Evolutionary conservation across 2,329 filamentous ascomycete species (phyloP).

Genomic region (Aspergillus luchuensis): DNA sequence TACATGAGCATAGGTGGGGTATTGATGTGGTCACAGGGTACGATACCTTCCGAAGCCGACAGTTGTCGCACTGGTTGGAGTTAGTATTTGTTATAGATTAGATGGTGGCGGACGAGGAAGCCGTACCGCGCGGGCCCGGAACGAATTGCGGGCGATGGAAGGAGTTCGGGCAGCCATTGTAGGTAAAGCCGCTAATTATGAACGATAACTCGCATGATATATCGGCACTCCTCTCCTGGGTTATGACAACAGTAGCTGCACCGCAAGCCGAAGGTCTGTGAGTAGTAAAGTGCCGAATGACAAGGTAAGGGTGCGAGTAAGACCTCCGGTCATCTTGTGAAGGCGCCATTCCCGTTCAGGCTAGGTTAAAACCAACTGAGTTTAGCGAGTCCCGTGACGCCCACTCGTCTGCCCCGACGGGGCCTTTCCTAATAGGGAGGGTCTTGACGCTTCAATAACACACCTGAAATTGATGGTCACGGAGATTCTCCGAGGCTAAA

Average conservation of each 20-base stretch:
- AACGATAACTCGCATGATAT: background rate
- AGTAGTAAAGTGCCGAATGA: background rate
- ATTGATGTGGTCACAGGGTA: background rate
- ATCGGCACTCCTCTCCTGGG: background rate
- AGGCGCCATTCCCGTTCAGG: background rate
- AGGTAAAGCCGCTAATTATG: background rate
- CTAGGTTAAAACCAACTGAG: background rate
- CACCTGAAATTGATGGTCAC: background rate
- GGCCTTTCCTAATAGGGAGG: background rate
- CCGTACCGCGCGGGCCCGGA: slow-evolving; percentile 29
- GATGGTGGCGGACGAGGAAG: background rate
- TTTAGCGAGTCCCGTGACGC: background rate
- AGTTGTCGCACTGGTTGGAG: slow-evolving; percentile 29
- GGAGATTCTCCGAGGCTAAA: slow-evolving; percentile 7
- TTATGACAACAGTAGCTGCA: background rate
- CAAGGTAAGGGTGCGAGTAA: background rate
- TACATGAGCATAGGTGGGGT: background rate
- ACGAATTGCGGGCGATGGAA: slow-evolving; percentile 20
- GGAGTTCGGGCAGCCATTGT: slow-evolving; percentile 15
- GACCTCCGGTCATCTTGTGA: background rate
- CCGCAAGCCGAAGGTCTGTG: background rate
- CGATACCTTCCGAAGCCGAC: slow-evolving; percentile 30
- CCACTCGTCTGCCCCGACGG: background rate
- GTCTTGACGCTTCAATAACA: background rate
- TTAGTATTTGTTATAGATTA: background rate